phyloP scores from a whole-genome alignment of 495 filamentous ascomycete genomes.

The Annulohypoxylon maeteangense region DNA sequence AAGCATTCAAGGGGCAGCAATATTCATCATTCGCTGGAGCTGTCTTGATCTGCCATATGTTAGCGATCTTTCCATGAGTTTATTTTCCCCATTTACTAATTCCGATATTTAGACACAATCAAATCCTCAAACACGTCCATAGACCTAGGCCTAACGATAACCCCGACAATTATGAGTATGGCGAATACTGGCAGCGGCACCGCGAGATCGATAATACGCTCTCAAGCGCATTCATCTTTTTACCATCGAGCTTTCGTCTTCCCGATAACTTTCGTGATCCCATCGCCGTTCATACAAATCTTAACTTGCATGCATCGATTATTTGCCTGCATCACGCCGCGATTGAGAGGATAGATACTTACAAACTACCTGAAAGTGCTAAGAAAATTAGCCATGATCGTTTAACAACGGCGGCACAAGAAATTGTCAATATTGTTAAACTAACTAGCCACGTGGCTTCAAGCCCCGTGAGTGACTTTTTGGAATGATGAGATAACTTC shows the following conservation, averaged over 20 bases:
- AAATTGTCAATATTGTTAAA: slow-evolving; percentile 58
- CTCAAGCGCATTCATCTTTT: slow-evolving; percentile 58
- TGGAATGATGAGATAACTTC: background rate
- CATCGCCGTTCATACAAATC: slow-evolving; percentile 55
- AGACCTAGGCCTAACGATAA: slow-evolving; percentile 52
- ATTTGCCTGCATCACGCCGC: slow-evolving; percentile 59
- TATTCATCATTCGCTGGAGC: slow-evolving; percentile 56
- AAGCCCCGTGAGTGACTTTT: slow-evolving; percentile 38
- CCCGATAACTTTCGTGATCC: slow-evolving; percentile 51
- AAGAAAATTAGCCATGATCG: slow-evolving; percentile 49
- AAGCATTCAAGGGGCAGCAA: slow-evolving; percentile 49
- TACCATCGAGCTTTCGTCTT: slow-evolving; percentile 55
- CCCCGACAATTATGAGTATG: slow-evolving; percentile 52
- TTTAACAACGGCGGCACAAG: slow-evolving; percentile 51
- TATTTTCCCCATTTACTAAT: slow-evolving; percentile 22
- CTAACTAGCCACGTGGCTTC: slow-evolving; percentile 46
- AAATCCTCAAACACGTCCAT: slow-evolving; percentile 56
- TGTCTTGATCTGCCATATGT: slow-evolving; percentile 53
- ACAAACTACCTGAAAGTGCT: slow-evolving; percentile 47
- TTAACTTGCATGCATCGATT: slow-evolving; percentile 57
- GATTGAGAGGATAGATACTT: slow-evolving; percentile 53
- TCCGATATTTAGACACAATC: slow-evolving; percentile 44
- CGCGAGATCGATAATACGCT: slow-evolving; percentile 59
- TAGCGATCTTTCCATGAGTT: background rate
- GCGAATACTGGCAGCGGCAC: slow-evolving; percentile 59